Evolutionary conservation across 179 eudicot genomes (phyloP).

Genomic region (Pouteria campechiana): DNA sequence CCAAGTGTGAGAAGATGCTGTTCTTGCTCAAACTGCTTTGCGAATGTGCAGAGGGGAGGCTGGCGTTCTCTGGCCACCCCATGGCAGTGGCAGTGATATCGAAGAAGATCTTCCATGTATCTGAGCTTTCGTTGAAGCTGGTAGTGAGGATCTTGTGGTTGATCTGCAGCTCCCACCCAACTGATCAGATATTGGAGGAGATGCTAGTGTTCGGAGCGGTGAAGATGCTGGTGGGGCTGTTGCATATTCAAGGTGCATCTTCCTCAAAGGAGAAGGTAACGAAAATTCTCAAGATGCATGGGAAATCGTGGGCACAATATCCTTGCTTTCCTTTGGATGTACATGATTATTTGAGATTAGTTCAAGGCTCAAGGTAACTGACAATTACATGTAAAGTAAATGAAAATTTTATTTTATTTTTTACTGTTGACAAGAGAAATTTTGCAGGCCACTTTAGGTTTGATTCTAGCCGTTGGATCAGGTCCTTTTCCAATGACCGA

Average conservation of each 20-base stretch:
- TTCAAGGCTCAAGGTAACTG: no score
- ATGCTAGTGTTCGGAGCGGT: conserved; percentile 69
- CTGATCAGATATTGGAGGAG: conserved; percentile 54
- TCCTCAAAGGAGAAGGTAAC: conserved; percentile 58
- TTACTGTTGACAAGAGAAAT: no score
- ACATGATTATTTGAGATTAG: conserved; percentile 24
- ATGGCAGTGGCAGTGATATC: conserved; percentile 54
- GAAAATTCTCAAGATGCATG: conserved; percentile 55
- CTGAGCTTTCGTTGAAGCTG: conserved; percentile 36
- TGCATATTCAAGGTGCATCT: conserved; percentile 44
- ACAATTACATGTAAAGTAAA: no score
- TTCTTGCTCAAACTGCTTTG: conserved; percentile 45
- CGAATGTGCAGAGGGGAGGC: conserved; percentile 78
- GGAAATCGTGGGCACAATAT: conserved; percentile 23
- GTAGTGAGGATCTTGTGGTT: conserved; percentile 53
- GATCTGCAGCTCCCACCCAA: conserved; percentile 33
- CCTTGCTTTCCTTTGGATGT: conserved; percentile 31
- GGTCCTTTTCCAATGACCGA: no score
- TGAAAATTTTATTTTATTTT: no score
- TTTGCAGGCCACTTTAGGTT: no score
- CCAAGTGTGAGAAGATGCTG: conserved; percentile 46
- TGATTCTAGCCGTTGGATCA: no score
- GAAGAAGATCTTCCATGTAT: conserved; percentile 52
- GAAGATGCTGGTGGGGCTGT: conserved; percentile 55
- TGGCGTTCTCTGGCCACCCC: conserved; percentile 48